Conservation (phyloP, 352 stramenopile species). For the Paralagenidium karlingii region DNA sequence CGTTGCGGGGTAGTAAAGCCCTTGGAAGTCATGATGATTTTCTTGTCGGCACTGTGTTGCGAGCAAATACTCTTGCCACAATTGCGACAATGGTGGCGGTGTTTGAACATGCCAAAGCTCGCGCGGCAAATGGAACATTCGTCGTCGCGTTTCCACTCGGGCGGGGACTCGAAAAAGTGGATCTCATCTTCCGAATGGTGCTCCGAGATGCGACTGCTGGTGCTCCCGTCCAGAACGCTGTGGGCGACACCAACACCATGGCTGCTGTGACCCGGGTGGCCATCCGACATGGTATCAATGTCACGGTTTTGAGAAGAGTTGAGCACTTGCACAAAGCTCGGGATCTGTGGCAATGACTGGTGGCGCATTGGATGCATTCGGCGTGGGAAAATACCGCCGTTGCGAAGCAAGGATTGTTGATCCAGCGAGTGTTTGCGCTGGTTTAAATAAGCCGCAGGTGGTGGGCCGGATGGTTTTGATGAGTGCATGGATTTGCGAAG, state of each 20-base stretch:
- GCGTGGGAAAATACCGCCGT: neutral
- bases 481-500: conserved; percentile 15
- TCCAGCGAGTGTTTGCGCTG: conserved; percentile 29
- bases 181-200: too few relatives aligned
- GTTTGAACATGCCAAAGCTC: conserved; percentile 77
- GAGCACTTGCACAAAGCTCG: conserved; percentile 38
- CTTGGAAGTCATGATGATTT: conserved; percentile 50
- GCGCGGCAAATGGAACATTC: conserved; percentile 66
- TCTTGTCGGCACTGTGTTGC: conserved; percentile 72
- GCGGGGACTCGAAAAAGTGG: too few relatives aligned
- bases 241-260: too few relatives aligned
- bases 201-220: too few relatives aligned
- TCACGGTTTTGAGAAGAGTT: too few relatives aligned
- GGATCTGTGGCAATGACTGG: conserved; percentile 40
- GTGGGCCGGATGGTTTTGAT: conserved; percentile 2
- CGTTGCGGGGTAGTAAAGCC: conserved; percentile 68
- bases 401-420: conserved; percentile 7
- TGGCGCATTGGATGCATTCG: conserved; percentile 6
- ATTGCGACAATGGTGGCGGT: conserved; percentile 75
- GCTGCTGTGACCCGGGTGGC: too few relatives aligned
- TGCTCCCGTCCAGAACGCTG: too few relatives aligned
- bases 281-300: too few relatives aligned
- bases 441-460: conserved; percentile 5
- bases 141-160: conserved; percentile 62
- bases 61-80: conserved; percentile 75